phyloP scores from a whole-genome alignment of 345 rosid genomes.

The Cochlearia excelsa region DNA sequence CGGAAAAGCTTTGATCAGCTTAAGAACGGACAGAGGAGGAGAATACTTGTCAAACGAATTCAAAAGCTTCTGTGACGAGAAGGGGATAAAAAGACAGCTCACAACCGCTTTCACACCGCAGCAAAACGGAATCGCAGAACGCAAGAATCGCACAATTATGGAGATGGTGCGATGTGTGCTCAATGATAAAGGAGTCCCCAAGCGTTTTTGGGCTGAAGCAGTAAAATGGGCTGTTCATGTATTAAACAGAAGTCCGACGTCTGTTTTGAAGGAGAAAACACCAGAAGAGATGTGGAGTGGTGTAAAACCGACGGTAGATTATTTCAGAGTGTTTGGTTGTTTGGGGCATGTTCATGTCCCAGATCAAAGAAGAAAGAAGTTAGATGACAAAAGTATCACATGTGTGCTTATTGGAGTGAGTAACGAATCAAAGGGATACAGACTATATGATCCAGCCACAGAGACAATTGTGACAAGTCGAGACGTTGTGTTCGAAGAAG shows the following conservation, averaged over 20 bases:
- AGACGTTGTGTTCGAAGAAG: neutral
- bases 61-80: neutral
- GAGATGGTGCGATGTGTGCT: neutral
- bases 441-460: neutral
- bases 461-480: neutral
- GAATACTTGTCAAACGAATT: neutral
- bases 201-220: neutral
- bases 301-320: neutral
- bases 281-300: neutral
- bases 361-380: neutral
- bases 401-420: neutral
- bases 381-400: neutral
- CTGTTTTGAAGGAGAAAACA: neutral
- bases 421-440: neutral
- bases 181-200: neutral
- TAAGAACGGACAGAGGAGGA: neutral
- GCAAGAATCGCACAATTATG: neutral
- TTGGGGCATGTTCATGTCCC: neutral
- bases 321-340: neutral
- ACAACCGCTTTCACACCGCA: neutral
- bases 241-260: neutral
- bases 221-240: neutral
- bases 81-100: neutral
- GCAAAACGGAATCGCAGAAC: neutral
- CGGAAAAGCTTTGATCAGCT: too few relatives aligned